Evolutionary conservation across 73 alveolate genomes (phyloP).

Genomic region (Tetrahymena elliotti): DNA sequence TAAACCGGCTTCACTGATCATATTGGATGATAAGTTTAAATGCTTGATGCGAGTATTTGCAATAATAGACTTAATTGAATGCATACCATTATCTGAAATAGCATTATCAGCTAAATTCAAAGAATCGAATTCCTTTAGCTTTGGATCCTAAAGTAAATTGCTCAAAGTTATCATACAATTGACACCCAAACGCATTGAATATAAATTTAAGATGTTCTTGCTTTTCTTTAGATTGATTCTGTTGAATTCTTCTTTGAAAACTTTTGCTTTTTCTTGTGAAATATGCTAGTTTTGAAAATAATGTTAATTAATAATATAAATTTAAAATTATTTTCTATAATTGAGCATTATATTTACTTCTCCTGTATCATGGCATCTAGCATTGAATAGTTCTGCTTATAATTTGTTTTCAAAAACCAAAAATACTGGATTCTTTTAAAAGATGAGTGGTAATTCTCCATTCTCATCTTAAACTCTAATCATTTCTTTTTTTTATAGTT

Average conservation of each 20-base stretch:
- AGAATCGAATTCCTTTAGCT: constrained; percentile 44
- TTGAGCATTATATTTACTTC: constrained; percentile 24
- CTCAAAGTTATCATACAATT: constrained; percentile 86
- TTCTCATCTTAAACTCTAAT: background rate
- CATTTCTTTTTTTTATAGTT: background rate
- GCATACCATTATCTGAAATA: constrained; percentile 94
- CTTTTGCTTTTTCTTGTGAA: constrained; percentile 65
- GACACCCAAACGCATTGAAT: constrained; percentile 85
- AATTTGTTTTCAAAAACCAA: constrained; percentile 69
- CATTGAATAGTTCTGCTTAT: constrained; percentile 69
- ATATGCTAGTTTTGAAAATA: background rate
- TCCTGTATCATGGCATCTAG: constrained; percentile 86
- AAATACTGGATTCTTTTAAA: constrained; percentile 50
- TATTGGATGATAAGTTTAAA: constrained; percentile 85
- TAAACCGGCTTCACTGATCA: constrained; percentile 92
- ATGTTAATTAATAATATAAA: background rate
- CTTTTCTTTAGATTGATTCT: constrained; percentile 71
- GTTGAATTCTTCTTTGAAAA: constrained; percentile 85
- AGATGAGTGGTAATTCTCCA: constrained; percentile 10
- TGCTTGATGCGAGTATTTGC: constrained; percentile 59
- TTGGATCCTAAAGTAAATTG: constrained; percentile 62
- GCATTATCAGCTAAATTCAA: constrained; percentile 90
- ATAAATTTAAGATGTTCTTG: constrained; percentile 69
- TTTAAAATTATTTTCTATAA: constrained; percentile 3
- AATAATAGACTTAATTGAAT: constrained; percentile 79